Percentiles rank a stretch among this genome's conserved stretches.
phyloP scores from a whole-genome alignment of 139 green algal genomes.

The Chlorella sorokiniana region DNA sequence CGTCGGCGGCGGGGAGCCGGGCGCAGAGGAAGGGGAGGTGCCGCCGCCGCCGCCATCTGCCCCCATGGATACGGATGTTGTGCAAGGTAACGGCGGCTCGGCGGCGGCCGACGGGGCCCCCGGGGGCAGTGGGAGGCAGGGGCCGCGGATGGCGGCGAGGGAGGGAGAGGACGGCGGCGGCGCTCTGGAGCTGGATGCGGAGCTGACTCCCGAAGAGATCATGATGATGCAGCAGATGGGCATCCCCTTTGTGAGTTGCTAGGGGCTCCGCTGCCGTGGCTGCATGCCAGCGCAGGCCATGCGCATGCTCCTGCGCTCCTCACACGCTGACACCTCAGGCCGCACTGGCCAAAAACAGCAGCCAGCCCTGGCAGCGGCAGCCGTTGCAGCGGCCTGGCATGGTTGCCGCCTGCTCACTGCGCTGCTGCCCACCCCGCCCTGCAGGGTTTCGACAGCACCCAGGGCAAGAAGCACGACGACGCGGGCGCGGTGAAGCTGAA shows the following conservation, averaged over 20 bases:
- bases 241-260: slow-evolving; percentile 73
- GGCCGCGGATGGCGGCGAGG: neutral
- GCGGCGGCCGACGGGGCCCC: neutral
- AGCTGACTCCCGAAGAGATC: slow-evolving; percentile 83
- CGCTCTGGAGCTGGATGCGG: slow-evolving; percentile 66
- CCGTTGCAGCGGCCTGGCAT: no score
- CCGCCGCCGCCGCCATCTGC: neutral
- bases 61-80: neutral
- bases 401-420: neutral
- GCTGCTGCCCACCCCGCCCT: neutral
- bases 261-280: neutral
- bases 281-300: no score
- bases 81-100: no score
- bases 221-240: slow-evolving; percentile 88
- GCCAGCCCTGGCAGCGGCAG: neutral
- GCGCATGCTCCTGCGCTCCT: no score
- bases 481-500: slow-evolving; percentile 69
- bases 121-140: neutral
- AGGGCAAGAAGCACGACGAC: slow-evolving; percentile 82
- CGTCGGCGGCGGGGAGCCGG: neutral
- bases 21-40: neutral
- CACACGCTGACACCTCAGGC: no score
- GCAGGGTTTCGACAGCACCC: slow-evolving; percentile 78
- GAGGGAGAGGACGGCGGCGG: neutral
- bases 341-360: no score